A percentile compares a stretch with the other conserved stretches of the same genome.
These are phyloP conservation scores for Phytophthora crassamura DNA, from an alignment of 352 stramenopile genomes.

Conservation along the genomic window DNA sequence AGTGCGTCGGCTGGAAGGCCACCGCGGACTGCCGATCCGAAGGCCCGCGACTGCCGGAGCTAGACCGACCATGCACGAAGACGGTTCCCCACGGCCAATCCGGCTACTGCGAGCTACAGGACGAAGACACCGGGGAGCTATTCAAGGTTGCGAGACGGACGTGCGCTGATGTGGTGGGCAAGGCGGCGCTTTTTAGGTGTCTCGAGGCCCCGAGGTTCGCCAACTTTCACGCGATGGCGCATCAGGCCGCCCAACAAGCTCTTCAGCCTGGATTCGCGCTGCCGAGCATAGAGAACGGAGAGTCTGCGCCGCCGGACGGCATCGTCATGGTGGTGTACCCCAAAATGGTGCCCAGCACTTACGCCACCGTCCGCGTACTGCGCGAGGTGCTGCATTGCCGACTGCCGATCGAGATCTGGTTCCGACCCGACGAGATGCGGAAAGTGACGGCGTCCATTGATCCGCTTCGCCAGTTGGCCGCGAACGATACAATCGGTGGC, in stretches of 20 bases:
- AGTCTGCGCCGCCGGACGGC: conserved; percentile 17
- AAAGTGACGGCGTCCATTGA: conserved; percentile 24
- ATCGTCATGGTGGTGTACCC: conserved; percentile 65
- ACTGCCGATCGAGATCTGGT: conserved; percentile 67
- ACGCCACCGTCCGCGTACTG: conserved; percentile 43
- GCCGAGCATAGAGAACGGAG: background rate
- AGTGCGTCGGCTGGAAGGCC: conserved; percentile 31
- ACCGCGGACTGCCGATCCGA: conserved; percentile 22
- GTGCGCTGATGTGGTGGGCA: conserved; percentile 33
- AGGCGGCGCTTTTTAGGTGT: conserved; percentile 43
- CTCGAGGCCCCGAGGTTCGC: conserved; percentile 47
- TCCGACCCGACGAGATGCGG: conserved; percentile 41
- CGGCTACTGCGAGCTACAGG: conserved; percentile 55
- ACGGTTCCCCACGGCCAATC: conserved; percentile 30
- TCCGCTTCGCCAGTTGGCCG: conserved; percentile 26
- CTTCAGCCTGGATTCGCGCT: conserved; percentile 14
- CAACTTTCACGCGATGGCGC: conserved; percentile 33
- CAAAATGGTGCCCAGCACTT: conserved; percentile 46
- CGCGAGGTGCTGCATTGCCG: conserved; percentile 37
- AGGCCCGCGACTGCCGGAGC: conserved; percentile 19
- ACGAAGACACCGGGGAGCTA: conserved; percentile 33
- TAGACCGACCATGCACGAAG: conserved; percentile 26
- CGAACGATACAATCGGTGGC: conserved; percentile 24
- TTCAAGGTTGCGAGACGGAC: conserved; percentile 35
- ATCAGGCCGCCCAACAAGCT: conserved; percentile 13